Evolutionary conservation across 257 asterid species (phyloP).

Genomic region (Avicennia marina): DNA sequence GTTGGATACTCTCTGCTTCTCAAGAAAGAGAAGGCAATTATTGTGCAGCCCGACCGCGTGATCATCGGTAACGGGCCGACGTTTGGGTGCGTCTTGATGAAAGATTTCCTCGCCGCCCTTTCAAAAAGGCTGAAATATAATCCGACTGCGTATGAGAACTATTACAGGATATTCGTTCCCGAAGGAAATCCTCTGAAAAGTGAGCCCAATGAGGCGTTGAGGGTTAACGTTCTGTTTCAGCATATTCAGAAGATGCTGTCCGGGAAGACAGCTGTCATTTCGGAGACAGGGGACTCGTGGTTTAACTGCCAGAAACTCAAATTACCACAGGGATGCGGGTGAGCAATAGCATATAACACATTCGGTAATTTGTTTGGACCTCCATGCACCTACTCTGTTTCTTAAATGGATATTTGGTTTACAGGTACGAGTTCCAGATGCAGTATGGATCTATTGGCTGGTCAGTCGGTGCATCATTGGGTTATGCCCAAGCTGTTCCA

Average conservation of each 20-base stretch:
- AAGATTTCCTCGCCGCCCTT: conserved; percentile 23
- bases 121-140: not conserved
- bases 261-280: conserved; percentile 35
- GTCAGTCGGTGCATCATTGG: too few relatives aligned
- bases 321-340: conserved; percentile 44
- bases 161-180: conserved; percentile 40
- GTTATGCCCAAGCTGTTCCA: too few relatives aligned
- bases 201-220: conserved; percentile 36
- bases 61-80: conserved; percentile 19
- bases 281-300: conserved; percentile 55
- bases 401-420: too few relatives aligned
- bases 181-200: conserved; percentile 37
- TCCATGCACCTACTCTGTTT: too few relatives aligned
- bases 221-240: conserved; percentile 33
- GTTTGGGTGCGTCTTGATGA: conserved; percentile 47
- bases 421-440: too few relatives aligned
- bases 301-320: conserved; percentile 42
- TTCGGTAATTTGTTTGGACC: too few relatives aligned
- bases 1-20: conserved; percentile 32
- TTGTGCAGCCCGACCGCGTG: not conserved
- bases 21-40: conserved; percentile 1
- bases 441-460: too few relatives aligned
- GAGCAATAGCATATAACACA: too few relatives aligned
- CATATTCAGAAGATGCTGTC: not conserved
- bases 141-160: conserved; percentile 14